These are phyloP conservation scores for Pseudogymnoascus sp. DNA, from an alignment of 2,329 filamentous ascomycete species.

Conservation along the genomic window DNA sequence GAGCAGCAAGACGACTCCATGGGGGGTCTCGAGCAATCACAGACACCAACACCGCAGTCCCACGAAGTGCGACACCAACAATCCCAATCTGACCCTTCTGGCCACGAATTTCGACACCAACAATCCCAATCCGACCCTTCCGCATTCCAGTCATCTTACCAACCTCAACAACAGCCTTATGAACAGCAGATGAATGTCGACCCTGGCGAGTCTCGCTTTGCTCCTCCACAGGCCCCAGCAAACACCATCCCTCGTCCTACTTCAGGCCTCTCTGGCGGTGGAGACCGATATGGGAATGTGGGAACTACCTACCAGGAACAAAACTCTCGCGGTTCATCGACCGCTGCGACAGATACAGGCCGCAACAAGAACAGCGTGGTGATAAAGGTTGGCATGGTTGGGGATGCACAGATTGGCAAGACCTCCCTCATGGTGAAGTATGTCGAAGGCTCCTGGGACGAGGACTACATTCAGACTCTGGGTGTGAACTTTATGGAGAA, in stretches of 20 bases:
- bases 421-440: constrained; percentile 99
- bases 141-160: constrained; percentile 24
- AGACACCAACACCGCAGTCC: constrained; percentile 23
- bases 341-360: constrained; percentile 18
- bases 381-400: constrained; percentile 99
- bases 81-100: constrained; percentile 21
- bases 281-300: constrained; percentile 24
- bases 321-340: constrained; percentile 21
- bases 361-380: constrained; percentile 63
- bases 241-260: constrained; percentile 26
- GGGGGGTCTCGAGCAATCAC: constrained; percentile 24
- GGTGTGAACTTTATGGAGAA: constrained; percentile 99
- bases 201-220: constrained; percentile 22
- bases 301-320: constrained; percentile 25
- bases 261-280: constrained; percentile 25
- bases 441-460: constrained; percentile 98
- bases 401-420: constrained; percentile 97
- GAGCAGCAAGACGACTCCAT: constrained; percentile 24
- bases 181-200: constrained; percentile 15
- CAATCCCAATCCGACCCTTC: constrained; percentile 11
- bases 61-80: constrained; percentile 21
- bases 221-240: constrained; percentile 24
- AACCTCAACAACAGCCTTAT: constrained; percentile 20
- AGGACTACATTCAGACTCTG: constrained; percentile 97
- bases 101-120: neutral